A percentile compares a stretch with the other conserved stretches of the same genome.
Conservation (phyloP, 306 rosid species). For the Abrus precatorius region DNA sequence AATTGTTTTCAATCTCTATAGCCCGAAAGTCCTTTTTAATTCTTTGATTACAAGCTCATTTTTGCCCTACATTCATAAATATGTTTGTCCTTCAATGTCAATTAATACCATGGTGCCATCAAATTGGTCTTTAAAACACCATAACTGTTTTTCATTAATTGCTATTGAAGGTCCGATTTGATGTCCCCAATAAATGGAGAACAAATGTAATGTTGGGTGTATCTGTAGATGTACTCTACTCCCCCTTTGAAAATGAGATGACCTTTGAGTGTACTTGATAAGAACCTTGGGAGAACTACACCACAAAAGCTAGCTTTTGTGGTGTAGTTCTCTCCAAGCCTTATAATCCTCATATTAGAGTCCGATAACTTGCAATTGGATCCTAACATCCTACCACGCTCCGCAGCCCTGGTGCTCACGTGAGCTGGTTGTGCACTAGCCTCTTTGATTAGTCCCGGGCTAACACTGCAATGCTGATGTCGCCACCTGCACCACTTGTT, state of each 20-base stretch:
- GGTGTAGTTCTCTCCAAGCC: no score
- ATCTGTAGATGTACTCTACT: not conserved
- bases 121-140: not conserved
- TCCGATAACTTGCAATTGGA: no score
- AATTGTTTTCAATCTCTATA: slow-evolving; percentile 3
- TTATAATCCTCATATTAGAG: no score
- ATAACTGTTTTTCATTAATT: slow-evolving; percentile 19
- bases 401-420: no score
- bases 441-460: no score
- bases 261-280: no score
- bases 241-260: not conserved
- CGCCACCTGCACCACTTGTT: no score
- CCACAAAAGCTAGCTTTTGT: no score
- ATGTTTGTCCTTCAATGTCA: not conserved
- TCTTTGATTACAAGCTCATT: slow-evolving; percentile 4
- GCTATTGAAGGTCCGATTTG: slow-evolving; percentile 14
- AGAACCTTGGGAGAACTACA: no score
- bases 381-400: no score
- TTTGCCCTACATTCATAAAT: slow-evolving; percentile 1
- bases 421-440: no score
- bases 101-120: slow-evolving; percentile 2
- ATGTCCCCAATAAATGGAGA: slow-evolving; percentile 14
- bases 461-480: no score
- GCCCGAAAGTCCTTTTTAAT: not conserved
- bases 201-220: not conserved